Evolutionary conservation across 2,329 filamentous ascomycete species (phyloP).

Genomic region (Botrytis paeoniae): DNA sequence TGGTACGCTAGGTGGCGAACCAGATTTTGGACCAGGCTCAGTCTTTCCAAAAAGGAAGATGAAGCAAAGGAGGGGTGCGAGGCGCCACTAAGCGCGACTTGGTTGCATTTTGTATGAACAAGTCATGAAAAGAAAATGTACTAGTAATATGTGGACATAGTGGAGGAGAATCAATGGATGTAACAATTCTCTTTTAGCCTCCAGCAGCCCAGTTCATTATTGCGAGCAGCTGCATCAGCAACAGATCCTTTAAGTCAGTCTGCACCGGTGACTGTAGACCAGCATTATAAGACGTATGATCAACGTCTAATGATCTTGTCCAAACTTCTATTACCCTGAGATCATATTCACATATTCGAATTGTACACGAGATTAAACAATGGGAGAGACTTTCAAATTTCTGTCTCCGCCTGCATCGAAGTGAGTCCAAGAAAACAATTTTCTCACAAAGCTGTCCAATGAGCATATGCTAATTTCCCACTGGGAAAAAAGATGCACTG

Average conservation of each 20-base stretch:
- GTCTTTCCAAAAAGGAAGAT: slow-evolving; percentile 4
- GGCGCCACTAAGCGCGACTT: not conserved
- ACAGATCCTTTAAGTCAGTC: not conserved
- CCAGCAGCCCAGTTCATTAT: not conserved
- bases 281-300: not conserved
- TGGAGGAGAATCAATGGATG: not conserved
- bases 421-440: no score
- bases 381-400: not conserved
- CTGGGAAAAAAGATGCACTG: no score
- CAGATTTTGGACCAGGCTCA: slow-evolving; percentile 16
- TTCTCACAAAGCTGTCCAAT: no score
- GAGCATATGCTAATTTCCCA: no score
- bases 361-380: not conserved
- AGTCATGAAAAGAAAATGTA: no score
- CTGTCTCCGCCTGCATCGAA: not conserved
- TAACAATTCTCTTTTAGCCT: accelerated
- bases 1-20: slow-evolving; percentile 58
- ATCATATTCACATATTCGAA: not conserved
- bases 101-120: not conserved
- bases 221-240: not conserved
- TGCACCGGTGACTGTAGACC: not conserved
- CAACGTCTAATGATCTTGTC: not conserved
- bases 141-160: not conserved
- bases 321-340: not conserved
- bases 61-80: slow-evolving; percentile 1